phyloP scores from a whole-genome alignment of 169 alveolate genomes.

The Eimeria acervulina region DNA sequence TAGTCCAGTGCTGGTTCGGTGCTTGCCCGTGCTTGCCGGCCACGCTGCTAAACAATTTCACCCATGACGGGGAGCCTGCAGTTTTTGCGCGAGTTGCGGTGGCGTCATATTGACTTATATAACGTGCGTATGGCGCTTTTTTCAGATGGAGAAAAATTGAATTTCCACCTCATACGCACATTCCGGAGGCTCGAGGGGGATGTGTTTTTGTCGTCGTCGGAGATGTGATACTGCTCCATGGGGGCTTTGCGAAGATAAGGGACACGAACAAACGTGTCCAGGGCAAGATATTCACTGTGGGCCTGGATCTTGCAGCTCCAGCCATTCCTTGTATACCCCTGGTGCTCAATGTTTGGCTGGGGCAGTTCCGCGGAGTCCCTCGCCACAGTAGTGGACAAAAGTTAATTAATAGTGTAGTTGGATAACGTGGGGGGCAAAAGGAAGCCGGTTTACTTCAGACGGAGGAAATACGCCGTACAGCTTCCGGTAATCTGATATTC shows the following conservation, averaged over 20 bases:
- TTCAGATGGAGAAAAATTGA: conserved; percentile 80
- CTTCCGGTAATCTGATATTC: background rate
- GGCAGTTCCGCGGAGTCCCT: background rate
- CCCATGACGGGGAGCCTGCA: background rate
- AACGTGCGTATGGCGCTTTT: background rate
- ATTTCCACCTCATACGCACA: conserved; percentile 74
- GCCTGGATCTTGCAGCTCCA: background rate
- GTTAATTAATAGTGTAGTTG: background rate
- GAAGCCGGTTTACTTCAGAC: background rate
- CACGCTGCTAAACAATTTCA: background rate
- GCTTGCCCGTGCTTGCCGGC: background rate
- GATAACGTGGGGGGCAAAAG: background rate
- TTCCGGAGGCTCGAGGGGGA: conserved; percentile 84
- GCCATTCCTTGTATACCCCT: background rate
- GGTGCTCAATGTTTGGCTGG: background rate
- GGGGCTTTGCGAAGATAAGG: conserved; percentile 94
- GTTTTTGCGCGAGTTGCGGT: background rate
- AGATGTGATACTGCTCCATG: conserved; percentile 89
- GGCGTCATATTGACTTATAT: background rate
- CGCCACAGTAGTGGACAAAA: background rate
- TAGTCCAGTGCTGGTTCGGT: background rate
- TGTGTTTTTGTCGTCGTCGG: conserved; percentile 73
- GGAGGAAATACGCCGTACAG: background rate
- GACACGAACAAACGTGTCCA: conserved; percentile 91
- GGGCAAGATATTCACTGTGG: conserved; percentile 86